Evolutionary conservation across 1,284 basidiomycete genomes (phyloP), one percentile per base, ranked within the genome.

Genomic region (Marasmius oreades): DNA sequence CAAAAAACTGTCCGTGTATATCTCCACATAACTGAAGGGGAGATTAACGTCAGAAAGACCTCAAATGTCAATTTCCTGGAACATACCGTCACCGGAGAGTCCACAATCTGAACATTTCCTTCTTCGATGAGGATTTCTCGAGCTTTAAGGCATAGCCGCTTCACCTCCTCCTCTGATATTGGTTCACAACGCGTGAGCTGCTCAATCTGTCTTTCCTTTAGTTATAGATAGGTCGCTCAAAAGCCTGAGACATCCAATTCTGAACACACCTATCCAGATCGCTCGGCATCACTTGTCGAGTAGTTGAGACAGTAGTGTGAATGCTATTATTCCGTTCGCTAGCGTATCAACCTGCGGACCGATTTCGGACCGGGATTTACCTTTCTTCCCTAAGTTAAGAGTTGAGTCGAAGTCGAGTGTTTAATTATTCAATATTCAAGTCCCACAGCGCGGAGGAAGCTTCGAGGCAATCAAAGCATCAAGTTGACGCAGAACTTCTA

Each of bases 1-100:
- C 96, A 72, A 92, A 97, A 71, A 99, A 99, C 70, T 99, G 96
- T 11, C 96, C 96, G 68, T 99, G 96, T 54, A 99, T 99, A 75
- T 99, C 97, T 20, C 96, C 96, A 69, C 97, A 99, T 73, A 99
- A 95, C 93, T 95, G 46, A 52, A 48, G 34, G 50, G 48, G 51
- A 53, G 54, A 43, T 28, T 42, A 26, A 16, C 44, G 44, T 33
- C 24, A 31, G 37, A 10, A 20, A 24, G 51, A 34, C 43, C 52
- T 52, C 48, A 56, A 26, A 47, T 59, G 23, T 51, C 58, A 48
- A 37, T 56, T 45, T 46, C 48, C 31, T 42, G 54, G 22, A 55
- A 50, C 88, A 68, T 65, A 95, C 93, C 52, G 97, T 98, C 3
- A 98, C 95, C 11, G 96, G 96, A 28, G 94, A 90, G 75, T 98